Percentiles rank a stretch among this genome's conserved stretches.
Evolutionary conservation across 78 protist species (phyloP).

Genomic region (Dictyostelium brefeldianum): DNA sequence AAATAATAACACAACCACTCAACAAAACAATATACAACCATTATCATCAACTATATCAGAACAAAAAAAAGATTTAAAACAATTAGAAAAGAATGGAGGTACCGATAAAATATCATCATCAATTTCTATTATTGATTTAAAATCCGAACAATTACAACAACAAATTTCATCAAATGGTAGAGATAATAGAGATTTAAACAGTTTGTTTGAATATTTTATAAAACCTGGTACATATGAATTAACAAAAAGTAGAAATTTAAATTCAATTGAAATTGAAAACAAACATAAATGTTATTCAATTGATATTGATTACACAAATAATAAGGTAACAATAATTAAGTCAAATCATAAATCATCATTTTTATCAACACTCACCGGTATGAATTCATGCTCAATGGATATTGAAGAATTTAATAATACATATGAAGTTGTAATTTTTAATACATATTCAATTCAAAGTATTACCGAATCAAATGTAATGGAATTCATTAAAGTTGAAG

Average conservation of each 20-base stretch:
- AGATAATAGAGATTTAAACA: neutral
- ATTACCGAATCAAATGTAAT: neutral
- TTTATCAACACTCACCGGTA: no score
- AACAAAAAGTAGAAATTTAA: neutral
- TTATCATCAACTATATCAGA: neutral
- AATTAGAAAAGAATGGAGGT: neutral
- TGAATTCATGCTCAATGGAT: neutral
- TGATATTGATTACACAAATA: neutral
- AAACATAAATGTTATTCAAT: neutral
- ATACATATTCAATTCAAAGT: neutral
- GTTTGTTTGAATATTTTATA: slow-evolving; percentile 13
- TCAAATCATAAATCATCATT: neutral
- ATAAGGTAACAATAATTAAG: neutral
- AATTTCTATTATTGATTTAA: slow-evolving; percentile 27
- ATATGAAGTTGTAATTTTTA: slow-evolving; percentile 7
- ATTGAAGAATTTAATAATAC: slow-evolving; percentile 27
- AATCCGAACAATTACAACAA: slow-evolving; percentile 15
- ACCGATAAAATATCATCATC: slow-evolving; percentile 15
- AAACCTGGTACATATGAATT: slow-evolving; percentile 14
- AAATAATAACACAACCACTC: no score
- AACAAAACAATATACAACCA: no score
- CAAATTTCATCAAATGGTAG: neutral
- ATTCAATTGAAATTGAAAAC: neutral
- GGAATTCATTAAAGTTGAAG: neutral
- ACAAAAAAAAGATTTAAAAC: neutral